phyloP scores from a whole-genome alignment of 805 yeast species.

The Tetrapisispora taiwanensis region DNA sequence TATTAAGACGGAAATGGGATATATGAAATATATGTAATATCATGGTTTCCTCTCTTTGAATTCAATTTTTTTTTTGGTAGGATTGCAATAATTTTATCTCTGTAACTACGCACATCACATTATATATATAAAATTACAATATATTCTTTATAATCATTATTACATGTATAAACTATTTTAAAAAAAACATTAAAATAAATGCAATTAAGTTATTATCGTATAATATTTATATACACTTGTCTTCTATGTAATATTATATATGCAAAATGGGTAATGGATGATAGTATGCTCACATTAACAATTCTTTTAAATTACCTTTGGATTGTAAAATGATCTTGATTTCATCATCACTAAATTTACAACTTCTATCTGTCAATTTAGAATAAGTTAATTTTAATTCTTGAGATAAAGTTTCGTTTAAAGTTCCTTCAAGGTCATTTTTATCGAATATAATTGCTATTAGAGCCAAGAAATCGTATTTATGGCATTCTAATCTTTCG shows the following conservation, averaged over 20 bases:
- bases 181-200: too few species aligned
- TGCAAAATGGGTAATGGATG: too few species aligned
- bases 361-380: neutral
- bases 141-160: neutral
- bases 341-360: neutral
- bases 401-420: conserved; percentile 2
- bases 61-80: too few species aligned
- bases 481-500: conserved; percentile 18
- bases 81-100: too few species aligned
- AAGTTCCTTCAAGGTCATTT: conserved; percentile 19
- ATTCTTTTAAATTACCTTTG: neutral
- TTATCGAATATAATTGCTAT: conserved; percentile 16
- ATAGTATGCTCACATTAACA: neutral
- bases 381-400: neutral
- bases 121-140: neutral
- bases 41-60: too few species aligned
- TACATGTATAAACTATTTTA: neutral
- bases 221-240: too few species aligned
- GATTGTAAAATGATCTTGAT: neutral
- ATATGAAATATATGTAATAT: too few species aligned
- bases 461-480: conserved; percentile 19
- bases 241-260: neutral
- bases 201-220: too few species aligned
- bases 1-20: too few species aligned
- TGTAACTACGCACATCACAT: neutral